Base-by-base conservation (phyloP, 139 green algal species). In the Desmodesmus armatus region DNA sequence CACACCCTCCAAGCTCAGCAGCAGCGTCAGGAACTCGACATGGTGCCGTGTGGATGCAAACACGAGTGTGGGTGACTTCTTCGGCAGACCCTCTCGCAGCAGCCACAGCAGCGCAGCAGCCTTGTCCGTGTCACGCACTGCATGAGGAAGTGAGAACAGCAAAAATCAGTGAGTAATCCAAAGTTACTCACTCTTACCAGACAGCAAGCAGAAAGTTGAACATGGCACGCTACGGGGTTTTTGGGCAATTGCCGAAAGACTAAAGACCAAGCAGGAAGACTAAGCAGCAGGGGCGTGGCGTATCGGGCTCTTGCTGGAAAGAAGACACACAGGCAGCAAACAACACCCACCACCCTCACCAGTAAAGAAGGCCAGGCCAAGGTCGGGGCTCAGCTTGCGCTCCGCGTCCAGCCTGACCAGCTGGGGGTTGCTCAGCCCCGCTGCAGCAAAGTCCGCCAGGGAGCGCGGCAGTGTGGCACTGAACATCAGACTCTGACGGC, bases 321-420 rank as follows among this genome's bases (percentile, higher is more conserved):
- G n/a, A n/a, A n/a, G n/a, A n/a, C n/a, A n/a, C n/a, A n/a, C n/a
- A n/a, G n/a, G n/a, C n/a, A n/a, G n/a, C n/a, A n/a, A n/a, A n/a
- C n/a, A n/a, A n/a, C n/a, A n/a, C n/a, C n/a, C n/a, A 67, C 31
- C 15, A 67, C 58, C 31, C 66, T 27, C 81, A 96, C 93, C 92
- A 2, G 92, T 96, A 86, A 96, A 96, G 90, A 98, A 99, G 2
- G 90, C 85, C 13, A 97, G 80, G 0, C 35, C 40, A 17, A 99
- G 94, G 69, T 99, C 94, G 0, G 95, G 92, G 9, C 91, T 96
- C 37, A 99, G 93, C 65, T 92, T 95, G 37, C 89, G 94, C 80
- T 99, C 97, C 0, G 94, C 87, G 88, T 99, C 97, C 67, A 99
- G 93, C 17, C 97, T 92, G 55, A 99, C 92, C 41, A 99, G 90